Base-by-base conservation (phyloP, 352 stramenopile species). In the Pythium plurisporium region DNA sequence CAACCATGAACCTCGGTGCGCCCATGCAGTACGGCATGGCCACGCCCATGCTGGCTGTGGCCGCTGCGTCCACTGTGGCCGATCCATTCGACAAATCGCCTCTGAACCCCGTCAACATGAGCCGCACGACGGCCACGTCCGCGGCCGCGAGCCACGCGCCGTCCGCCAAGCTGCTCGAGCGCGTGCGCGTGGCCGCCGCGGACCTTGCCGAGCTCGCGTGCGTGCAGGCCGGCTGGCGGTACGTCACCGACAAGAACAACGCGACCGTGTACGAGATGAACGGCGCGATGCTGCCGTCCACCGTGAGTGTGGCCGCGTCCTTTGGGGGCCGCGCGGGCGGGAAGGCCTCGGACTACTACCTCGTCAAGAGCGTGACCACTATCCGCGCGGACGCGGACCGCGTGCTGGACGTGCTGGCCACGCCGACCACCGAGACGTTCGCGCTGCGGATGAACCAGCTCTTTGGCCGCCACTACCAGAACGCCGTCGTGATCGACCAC, bases 361-460 rank as follows among this genome's bases (percentile, higher is more conserved):
- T 87, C n/a, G 73, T 87, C 25, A 71, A 80, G 30, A 77, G 65
- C 19, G 77, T 86, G 20, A 86, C 77, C 3, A 87, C 77, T 1
- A 65, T 87, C 4, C 59, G 79, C 45, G 65, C 65, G 5, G 70
- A 67, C 29, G 74, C 87, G 23, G 68, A 68, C 15, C 45, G 62
- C 4, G 60, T 86, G 66, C 62, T 90, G 15, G 63, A 74, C 40
- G 49, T 82, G 42, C 60, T 90, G 29, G 55, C 72, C 44, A 69
- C 77, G 34, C 66, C 59, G 4, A 76, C 69, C 2, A 84, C 65
- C 8, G 73, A 77, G 14, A 56, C 74, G 41, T 82, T 75, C 42
- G 59, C 55, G n/a, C 66, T 75, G 19, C 69, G 81, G 8, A 86
- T 87, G 75, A 70, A 64, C 31, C 74, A 84, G 60, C 41, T 87